Base-by-base conservation (phyloP, 148 eudicot genomes). In the Talinum fruticosum region DNA sequence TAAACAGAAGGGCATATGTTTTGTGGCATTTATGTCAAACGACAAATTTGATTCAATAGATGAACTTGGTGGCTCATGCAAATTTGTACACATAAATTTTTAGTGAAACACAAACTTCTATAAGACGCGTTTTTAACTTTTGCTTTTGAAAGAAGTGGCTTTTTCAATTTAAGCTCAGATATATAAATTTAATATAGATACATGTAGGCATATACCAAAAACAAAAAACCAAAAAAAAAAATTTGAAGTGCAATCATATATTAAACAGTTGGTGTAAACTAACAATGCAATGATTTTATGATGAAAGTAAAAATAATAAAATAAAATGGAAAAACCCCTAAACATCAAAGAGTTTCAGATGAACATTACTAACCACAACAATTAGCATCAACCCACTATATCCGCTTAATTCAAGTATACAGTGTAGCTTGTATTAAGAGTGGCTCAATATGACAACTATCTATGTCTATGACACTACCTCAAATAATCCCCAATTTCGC, bases 351-450 rank as follows among this genome's bases (percentile, higher is more conserved):
- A 68, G 12, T 34, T 7, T 45, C 21, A n/a, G 32, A 49, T n/a
- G n/a, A n/a, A n/a, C 3, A 68, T 76, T 68, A 47, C 64, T 66
- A 66, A 51, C 35, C 66, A 65, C 71, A 66, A 65, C 71, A 66
- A 76, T n/a, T 34, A 38, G 2, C 49, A 35, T 10, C 33, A 49
- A 66, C 15, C 5, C 8, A 30, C 47, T 41, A 44, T 41, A 65
- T 29, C 71, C 24, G 24, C 35, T 8, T 32, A 66, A 34, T 66
- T 32, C 74, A 67, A 36, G 74, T 77, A 77, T 77, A 77, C 79
- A 69, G 36, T 69, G 74, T 69, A 69, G 26, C 16, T 68, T 68
- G 28, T 51, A 32, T 51, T 67, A 68, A 24, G 61, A 69, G 69
- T 77, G 71, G 49, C 66, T 34, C 73, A 35, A 77, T 53, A 18